Conservation (phyloP, 169 alveolate species). For the Cryptosporidium sp. region DNA sequence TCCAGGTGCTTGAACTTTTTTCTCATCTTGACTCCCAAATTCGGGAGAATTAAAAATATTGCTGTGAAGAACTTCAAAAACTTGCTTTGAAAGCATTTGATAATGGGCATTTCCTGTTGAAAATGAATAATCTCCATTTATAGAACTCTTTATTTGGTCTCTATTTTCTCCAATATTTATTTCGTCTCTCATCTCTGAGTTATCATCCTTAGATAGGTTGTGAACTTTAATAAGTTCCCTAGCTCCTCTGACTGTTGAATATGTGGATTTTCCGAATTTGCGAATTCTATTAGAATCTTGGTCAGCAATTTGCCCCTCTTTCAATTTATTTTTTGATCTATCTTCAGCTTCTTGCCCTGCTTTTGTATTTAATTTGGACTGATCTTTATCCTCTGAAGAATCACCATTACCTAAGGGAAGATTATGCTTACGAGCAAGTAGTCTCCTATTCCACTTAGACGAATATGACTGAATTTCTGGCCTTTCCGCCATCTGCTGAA, state of each 20-base stretch:
- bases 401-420: constrained; percentile 2
- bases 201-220: constrained; percentile 28
- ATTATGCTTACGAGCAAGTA: constrained; percentile 63
- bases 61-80: constrained; percentile 42
- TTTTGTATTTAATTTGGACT: not conserved
- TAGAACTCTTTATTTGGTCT: not conserved
- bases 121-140: constrained; percentile 4
- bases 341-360: not conserved
- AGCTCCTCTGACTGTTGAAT: constrained; percentile 68
- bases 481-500: constrained; percentile 75
- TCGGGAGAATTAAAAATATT: not conserved
- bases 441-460: constrained; percentile 66
- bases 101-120: constrained; percentile 7
- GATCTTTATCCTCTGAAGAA: constrained; percentile 3
- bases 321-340: constrained; percentile 11
- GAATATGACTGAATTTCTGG: constrained; percentile 76
- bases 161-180: constrained; percentile 13
- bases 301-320: constrained; percentile 25
- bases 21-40: constrained; percentile 2
- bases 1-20: constrained; percentile 27
- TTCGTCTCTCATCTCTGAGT: constrained; percentile 8
- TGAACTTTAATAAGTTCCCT: constrained; percentile 66
- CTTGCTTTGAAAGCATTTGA: constrained; percentile 14
- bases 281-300: constrained; percentile 16
- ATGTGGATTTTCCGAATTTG: constrained; percentile 69